A percentile compares a stretch with the other conserved stretches of the same genome.
Conservation (phyloP, 2,329 filamentous ascomycete genomes). For the Nigrospora oryzae region DNA sequence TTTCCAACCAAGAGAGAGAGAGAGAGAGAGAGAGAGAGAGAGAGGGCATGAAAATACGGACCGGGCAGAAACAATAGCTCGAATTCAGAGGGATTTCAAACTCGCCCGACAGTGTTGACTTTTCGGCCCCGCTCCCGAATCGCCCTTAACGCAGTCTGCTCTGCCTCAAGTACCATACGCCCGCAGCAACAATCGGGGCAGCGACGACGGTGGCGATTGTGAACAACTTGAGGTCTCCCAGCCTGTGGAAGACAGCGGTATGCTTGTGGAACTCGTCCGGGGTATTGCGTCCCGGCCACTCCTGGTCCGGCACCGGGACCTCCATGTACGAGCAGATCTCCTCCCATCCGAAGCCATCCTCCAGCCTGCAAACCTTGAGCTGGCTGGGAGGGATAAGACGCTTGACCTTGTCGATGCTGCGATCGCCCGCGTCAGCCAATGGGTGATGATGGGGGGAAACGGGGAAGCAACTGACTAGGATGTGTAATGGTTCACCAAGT, state of each 20-base stretch:
- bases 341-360: constrained; percentile 18
- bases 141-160: no score
- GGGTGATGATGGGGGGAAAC: background rate
- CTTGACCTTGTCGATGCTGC: constrained; percentile 18
- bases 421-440: background rate
- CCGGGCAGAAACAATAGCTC: no score
- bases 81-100: no score
- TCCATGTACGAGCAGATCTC: constrained; percentile 17
- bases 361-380: constrained; percentile 15
- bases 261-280: constrained; percentile 14
- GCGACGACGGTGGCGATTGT: no score
- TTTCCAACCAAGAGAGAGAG: no score
- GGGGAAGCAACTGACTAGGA: constrained; percentile 9
- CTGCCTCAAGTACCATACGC: constrained; percentile 10
- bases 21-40: no score
- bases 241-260: constrained; percentile 15
- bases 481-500: constrained; percentile 13
- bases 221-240: no score
- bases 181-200: constrained; percentile 1
- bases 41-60: no score
- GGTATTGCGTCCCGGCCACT: constrained; percentile 14
- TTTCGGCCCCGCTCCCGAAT: no score
- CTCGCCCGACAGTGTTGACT: no score
- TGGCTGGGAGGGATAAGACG: constrained; percentile 14
- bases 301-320: constrained; percentile 11